Evolutionary conservation across 2,329 filamentous ascomycete genomes (phyloP), one percentile per base, ranked within the genome.

Genomic region (Cercospora brassicicola): DNA sequence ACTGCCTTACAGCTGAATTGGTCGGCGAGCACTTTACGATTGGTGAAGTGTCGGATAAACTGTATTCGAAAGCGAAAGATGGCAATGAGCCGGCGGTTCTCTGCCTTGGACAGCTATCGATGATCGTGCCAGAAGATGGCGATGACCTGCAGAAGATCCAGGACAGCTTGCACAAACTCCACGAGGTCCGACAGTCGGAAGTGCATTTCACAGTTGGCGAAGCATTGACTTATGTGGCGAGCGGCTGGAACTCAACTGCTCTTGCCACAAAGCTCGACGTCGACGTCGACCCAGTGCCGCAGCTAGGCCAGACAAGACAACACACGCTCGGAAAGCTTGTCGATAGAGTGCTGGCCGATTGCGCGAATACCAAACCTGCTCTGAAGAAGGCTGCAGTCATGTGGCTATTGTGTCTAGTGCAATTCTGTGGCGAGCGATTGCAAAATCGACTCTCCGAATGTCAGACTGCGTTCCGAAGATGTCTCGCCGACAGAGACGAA

Each of bases 331-430:
- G 81, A 8, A 79, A 82, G 0, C 84, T 92, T 1, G 81, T 96
- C 4, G 87, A 91, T 67, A 93, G 90, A 76, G 85, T 96, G 1
- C 84, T 98, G 57, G 82, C 82, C 2, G 90, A 95, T 74, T 95
- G 91, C 81, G 90, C 91, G 74, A 88, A 90, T 8, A 93, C 92
- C 0, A 97, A 97, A 76, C 95, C 95, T 0, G 91, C 93, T 0
- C 83, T 97, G 4, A 89, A 93, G 73, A 97, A 97, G 77, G 93
- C 94, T 2, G 94, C 94, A 0, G 93, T 93, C 0, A 96, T 99
- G 73, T 98, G 95, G 95, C 86, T 98, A 0, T 89, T 98, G 67
- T 96, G 91, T 75, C 81, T 98, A 2, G 89, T 98, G 8, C 93
- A 97, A 76, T 93, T 95, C 78, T 96, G 93, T 77, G 93, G 93